Evolutionary conservation across 164 flowering plant genomes (phyloP).

Genomic region (Magnolia changhungtana): DNA sequence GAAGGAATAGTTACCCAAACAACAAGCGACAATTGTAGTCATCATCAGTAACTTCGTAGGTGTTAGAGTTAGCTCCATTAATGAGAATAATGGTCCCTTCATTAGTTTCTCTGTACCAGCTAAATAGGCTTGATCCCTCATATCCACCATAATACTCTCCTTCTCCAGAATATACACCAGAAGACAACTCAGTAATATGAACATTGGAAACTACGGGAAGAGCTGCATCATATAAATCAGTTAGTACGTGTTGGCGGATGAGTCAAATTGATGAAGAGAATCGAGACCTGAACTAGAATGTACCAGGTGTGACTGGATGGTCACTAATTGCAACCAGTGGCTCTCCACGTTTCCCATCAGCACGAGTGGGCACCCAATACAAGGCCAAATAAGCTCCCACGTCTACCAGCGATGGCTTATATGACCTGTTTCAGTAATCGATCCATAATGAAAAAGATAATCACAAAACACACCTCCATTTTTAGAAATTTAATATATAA

Average conservation of each 20-base stretch:
- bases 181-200: conserved; percentile 51
- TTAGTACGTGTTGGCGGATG: not conserved
- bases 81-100: conserved; percentile 73
- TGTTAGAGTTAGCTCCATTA: conserved; percentile 60
- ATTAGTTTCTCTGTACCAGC: conserved; percentile 89
- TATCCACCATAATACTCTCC: conserved; percentile 93
- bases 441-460: not conserved
- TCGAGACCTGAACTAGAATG: not conserved
- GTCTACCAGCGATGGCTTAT: conserved; percentile 82
- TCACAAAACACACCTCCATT: not conserved
- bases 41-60: conserved; percentile 77
- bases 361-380: conserved; percentile 83
- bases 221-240: conserved; percentile 47
- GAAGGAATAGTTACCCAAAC: conserved; percentile 65
- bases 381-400: conserved; percentile 83
- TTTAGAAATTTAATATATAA: not conserved
- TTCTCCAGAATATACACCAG: conserved; percentile 61
- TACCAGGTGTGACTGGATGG: conserved; percentile 78
- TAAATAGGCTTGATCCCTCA: conserved; percentile 82
- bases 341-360: conserved; percentile 69
- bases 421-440: conserved; percentile 42
- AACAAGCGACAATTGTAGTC: conserved; percentile 86
- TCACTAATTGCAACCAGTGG: conserved; percentile 61
- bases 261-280: not conserved
- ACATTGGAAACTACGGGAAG: conserved; percentile 71